Evolutionary conservation across 1,284 basidiomycete genomes (phyloP).

Genomic region (Cystobasidium pallidum): DNA sequence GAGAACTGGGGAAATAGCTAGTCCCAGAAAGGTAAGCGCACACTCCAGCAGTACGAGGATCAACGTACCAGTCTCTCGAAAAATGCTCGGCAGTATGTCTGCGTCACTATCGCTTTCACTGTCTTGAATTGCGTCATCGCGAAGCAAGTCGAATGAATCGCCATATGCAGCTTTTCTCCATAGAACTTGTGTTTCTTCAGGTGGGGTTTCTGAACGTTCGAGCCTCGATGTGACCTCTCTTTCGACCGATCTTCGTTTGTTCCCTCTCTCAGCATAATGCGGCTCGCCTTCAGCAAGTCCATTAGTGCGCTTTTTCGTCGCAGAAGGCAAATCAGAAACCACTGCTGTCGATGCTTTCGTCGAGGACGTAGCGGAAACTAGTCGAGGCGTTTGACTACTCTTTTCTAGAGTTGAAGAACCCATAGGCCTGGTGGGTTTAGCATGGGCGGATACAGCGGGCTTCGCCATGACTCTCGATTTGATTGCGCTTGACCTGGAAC

Average conservation of each 20-base stretch:
- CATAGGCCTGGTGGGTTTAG: not conserved
- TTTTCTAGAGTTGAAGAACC: not conserved
- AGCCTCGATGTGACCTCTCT: not conserved
- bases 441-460: not conserved
- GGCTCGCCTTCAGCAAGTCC: not conserved
- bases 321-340: not conserved
- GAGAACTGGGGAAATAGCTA: constrained; percentile 6
- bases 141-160: not conserved
- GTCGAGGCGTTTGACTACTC: not conserved
- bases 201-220: not conserved
- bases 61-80: not conserved
- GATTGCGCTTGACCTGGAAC: not conserved
- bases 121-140: not conserved
- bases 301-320: not conserved
- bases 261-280: not conserved
- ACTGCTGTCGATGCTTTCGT: not conserved
- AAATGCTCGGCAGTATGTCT: not conserved
- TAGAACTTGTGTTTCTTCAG: not conserved
- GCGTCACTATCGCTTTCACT: constrained; percentile 5
- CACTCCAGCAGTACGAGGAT: not conserved
- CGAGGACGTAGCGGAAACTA: not conserved
- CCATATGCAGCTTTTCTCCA: not conserved
- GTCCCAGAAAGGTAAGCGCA: too few species aligned
- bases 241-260: constrained; percentile 4
- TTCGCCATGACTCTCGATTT: not conserved